Base-by-base conservation (phyloP, 192 early-diverging fungal genomes). In the Geranomyces variabilis region DNA sequence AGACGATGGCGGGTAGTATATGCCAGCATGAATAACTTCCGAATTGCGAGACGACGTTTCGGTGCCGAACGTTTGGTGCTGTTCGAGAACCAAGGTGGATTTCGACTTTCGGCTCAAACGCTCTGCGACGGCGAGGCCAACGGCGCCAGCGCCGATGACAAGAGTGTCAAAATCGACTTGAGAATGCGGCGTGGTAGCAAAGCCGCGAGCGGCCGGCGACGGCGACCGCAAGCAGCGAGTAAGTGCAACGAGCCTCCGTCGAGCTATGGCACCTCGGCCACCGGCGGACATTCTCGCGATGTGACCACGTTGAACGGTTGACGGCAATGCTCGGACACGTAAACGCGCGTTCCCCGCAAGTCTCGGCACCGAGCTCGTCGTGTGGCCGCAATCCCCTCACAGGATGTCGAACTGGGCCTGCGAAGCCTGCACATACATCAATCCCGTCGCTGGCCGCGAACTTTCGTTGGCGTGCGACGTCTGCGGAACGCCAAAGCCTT, bases 11-110 rank as follows among this genome's bases (percentile, higher is more conserved):
- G 92, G 92, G 49, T 94, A 96, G 78, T 93, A 93, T 14, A 96
- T 78, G 0, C 94, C 94, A 8, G 90, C 92, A 55, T 96, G 94
- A 69, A 96, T 96, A 15, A 96, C 91, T 72, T 94, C 91, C 65
- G 90, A 92, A 82, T 94, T 96, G 15, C 94, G 75, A 29, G 93
- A 91, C 70, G 91, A 88, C 29, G 91, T 93, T 72, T 93, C 91
- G 74, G 85, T 81, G 7, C 92, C 91, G 28, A 86, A 58, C 9
- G 68, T 65, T 12, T 68, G 59, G 68, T 93, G 86, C 62, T 90
- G 89, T 33, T 94, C 93, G 1, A 94, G 77, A 0, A 93, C 70
- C 22, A 93, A 57, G 10, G 83, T 83, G 49, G 80, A 79, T 19
- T 59, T 56, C 0, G 75, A 55, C 21, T 81, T 61, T 9, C 77